Base-by-base conservation (phyloP, 176 grass and related monocot species). In the Phoenix dactylifera region DNA sequence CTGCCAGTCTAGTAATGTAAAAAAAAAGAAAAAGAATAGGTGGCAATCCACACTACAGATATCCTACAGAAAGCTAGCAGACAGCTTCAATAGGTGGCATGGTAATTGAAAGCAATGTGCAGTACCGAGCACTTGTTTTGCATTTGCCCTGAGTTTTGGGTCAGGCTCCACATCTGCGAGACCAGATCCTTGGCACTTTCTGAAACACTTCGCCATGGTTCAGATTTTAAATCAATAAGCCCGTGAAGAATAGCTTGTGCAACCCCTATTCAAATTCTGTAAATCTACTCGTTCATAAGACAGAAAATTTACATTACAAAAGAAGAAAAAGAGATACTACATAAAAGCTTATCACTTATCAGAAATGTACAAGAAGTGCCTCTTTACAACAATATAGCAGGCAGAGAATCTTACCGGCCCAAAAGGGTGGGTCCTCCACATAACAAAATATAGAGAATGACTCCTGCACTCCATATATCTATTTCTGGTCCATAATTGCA, bases 401-500 rank as follows among this genome's bases (percentile, higher is more conserved):
- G 26, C 26, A 20, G 7, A 20, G 50, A 24, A 24, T 16, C n/a
- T 62, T 83, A 97, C 93, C 93, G 57, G 93, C 93, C 93, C 93
- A 91, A 83, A 97, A 97, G 20, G 93, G 87, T 66, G 87, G 5
- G 93, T 60, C 88, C 93, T 62, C 93, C 93, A 65, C 93, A 97
- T 68, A 97, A 77, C 26, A 91, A 76, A 70, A 97, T 97, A 65
- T 97, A 97, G 4, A 97, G 69, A 66, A 91, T 97, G 73, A 97
- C 93, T 68, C 93, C 93, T 5, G 87, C 92, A 14, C 93, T 97
- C 93, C 93, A 97, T 55, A 98, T 92, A 64, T 98, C 93, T 55
- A 98, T 98, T 83, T 98, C 93, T 19, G 84, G 93, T 63, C 93
- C 93, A 63, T 98, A 98, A 62, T 92, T 98, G 62, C 93, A 72